A percentile compares a stretch with the other conserved stretches of the same genome.
These are phyloP conservation scores for Mortierella sp. DNA, from an alignment of 371 early-diverging fungal species.

Conservation along the genomic window DNA sequence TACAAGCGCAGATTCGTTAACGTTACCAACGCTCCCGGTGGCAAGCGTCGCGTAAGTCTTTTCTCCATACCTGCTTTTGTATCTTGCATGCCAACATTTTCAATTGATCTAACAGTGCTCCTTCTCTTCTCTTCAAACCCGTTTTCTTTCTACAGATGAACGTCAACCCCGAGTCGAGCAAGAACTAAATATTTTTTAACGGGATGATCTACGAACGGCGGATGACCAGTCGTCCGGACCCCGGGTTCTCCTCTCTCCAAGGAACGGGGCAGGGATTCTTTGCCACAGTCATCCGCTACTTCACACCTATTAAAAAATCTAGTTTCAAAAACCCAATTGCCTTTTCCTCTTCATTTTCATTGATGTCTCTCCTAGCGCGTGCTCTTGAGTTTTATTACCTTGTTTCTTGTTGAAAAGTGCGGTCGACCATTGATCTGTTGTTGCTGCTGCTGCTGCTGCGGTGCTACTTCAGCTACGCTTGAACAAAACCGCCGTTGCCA, in stretches of 20 bases:
- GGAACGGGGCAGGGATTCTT: neutral
- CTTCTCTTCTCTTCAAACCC: neutral
- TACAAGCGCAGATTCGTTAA: constrained; percentile 99
- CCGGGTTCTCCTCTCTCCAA: neutral
- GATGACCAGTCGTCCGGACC: constrained; percentile 10
- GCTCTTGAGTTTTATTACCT: neutral
- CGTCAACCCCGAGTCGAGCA: constrained; percentile 46
- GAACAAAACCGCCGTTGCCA: neutral
- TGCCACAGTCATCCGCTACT: constrained; percentile 7
- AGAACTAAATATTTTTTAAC: constrained; percentile 32
- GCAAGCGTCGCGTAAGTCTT: constrained; percentile 85
- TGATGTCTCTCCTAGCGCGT: neutral
- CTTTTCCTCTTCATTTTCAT: neutral
- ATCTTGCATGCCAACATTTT: neutral
- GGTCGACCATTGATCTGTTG: neutral
- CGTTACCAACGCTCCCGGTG: constrained; percentile 87
- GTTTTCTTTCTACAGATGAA: constrained; percentile 22
- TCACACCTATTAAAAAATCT: constrained; percentile 28
- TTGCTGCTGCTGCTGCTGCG: neutral
- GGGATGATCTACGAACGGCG: constrained; percentile 3
- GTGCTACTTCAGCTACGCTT: no score
- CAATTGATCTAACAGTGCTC: neutral
- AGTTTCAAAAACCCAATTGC: constrained; percentile 15
- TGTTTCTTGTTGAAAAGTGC: neutral
- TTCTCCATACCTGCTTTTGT: neutral